A percentile compares a stretch with the other conserved stretches of the same genome.
These are phyloP conservation scores for Chamaecrista fasciculata DNA, from an alignment of 306 rosid genomes.

Conservation along the genomic window DNA sequence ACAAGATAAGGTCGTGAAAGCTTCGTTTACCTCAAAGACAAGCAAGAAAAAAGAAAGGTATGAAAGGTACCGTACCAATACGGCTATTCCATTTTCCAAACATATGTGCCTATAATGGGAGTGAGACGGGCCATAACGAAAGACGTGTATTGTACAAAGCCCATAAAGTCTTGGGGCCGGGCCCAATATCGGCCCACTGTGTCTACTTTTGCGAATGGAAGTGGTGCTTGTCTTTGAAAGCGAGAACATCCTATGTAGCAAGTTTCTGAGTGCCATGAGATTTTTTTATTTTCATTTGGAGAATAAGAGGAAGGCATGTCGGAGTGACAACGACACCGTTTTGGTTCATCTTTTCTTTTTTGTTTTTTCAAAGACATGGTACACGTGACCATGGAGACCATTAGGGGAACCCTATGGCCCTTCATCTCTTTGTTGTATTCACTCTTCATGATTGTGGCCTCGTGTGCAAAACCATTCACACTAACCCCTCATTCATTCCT, in stretches of 20 bases:
- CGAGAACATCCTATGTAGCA: neutral
- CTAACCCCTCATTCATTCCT: no score
- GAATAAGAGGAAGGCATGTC: constrained; percentile 42
- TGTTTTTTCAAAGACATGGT: constrained; percentile 34
- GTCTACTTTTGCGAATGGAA: constrained; percentile 20
- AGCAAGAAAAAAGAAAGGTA: neutral
- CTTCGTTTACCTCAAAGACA: neutral
- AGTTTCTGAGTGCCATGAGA: constrained; percentile 5
- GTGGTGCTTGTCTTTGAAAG: constrained; percentile 27
- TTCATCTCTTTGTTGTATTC: constrained; percentile 5
- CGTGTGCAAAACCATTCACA: constrained; percentile 34
- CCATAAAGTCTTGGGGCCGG: constrained; percentile 9
- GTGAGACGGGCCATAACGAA: neutral
- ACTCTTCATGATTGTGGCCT: constrained; percentile 29
- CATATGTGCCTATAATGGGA: neutral
- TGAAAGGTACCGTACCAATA: neutral
- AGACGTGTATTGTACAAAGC: constrained; percentile 23
- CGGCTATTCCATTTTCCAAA: neutral
- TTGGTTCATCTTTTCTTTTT: constrained; percentile 31
- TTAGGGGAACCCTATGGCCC: constrained; percentile 22
- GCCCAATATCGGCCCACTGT: constrained; percentile 27
- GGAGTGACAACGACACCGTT: constrained; percentile 28
- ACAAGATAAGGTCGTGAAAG: constrained; percentile 1
- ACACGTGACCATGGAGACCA: constrained; percentile 44
- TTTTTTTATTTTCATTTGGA: no score